Conservation (phyloP, 1,284 basidiomycete genomes). For the Heterobasidion parviporum region DNA sequence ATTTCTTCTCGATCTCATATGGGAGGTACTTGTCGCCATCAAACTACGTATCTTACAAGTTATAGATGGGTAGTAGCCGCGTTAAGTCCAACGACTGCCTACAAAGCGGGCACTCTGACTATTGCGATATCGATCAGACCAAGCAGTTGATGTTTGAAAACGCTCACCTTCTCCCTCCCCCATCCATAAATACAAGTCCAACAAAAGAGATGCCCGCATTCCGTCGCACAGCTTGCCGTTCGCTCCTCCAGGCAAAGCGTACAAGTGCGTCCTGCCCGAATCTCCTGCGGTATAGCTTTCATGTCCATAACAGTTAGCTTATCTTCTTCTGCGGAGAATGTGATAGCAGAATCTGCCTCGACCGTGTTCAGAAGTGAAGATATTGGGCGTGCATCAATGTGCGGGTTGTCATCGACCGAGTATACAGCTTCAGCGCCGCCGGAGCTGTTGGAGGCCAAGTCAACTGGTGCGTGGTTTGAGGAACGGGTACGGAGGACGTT, state of each 20-base stretch:
- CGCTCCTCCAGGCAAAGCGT: constrained; percentile 83
- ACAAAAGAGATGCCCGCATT: constrained; percentile 92
- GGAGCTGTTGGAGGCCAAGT: not conserved
- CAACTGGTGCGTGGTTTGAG: constrained; percentile 14
- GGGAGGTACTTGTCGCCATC: not conserved
- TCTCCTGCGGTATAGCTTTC: constrained; percentile 35
- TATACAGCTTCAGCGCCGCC: not conserved
- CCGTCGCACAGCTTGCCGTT: constrained; percentile 77
- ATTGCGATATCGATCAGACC: constrained; percentile 2
- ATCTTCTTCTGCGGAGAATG: constrained; percentile 59
- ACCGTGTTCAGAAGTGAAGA: constrained; percentile 47
- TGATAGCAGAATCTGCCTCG: constrained; percentile 42
- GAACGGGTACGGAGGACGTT: constrained; percentile 28
- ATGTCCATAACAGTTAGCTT: constrained; percentile 58
- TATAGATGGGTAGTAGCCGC: constrained; percentile 76
- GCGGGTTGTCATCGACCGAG: constrained; percentile 35
- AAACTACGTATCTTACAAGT: constrained; percentile 40
- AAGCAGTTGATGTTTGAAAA: not conserved
- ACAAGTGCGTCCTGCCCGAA: constrained; percentile 66
- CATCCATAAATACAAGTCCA: constrained; percentile 89
- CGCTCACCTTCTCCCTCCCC: constrained; percentile 76
- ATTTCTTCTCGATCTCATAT: not conserved
- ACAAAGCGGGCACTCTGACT: constrained; percentile 86
- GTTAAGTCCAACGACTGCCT: constrained; percentile 71
- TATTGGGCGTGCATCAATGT: constrained; percentile 58